Conservation (phyloP, 495 filamentous ascomycete genomes). For the Penicillium daleae region DNA sequence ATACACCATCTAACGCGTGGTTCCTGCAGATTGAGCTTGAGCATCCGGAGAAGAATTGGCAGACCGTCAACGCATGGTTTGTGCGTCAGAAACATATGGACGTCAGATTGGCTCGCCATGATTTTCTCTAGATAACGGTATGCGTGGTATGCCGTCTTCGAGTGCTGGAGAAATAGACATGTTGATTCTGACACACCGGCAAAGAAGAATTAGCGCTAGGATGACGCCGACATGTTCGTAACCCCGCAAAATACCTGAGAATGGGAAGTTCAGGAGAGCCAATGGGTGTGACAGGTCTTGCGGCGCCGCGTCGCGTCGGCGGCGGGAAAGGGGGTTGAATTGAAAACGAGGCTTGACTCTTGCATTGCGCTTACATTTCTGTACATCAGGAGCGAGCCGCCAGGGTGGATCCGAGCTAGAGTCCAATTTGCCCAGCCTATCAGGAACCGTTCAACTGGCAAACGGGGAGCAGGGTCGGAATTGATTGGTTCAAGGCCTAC, state of each 20-base stretch:
- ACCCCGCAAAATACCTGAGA: background rate
- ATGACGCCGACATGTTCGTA: background rate
- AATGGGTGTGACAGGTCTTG: background rate
- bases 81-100: conserved; percentile 33
- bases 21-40: conserved; percentile 30
- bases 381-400: background rate
- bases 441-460: background rate
- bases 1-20: background rate
- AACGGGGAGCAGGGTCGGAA: conserved; percentile 2
- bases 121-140: background rate
- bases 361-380: background rate
- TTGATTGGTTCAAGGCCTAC: conserved; percentile 2
- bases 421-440: conserved; percentile 1
- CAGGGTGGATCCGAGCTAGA: background rate
- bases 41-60: conserved; percentile 34
- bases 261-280: background rate
- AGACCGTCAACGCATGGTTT: conserved; percentile 39
- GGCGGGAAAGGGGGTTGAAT: background rate
- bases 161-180: background rate
- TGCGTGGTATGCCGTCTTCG: background rate
- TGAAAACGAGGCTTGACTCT: background rate
- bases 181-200: background rate
- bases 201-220: background rate
- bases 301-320: background rate
- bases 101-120: conserved; percentile 12